phyloP scores from a whole-genome alignment of 352 stramenopile genomes.

The Aphanomyces cochlioides region DNA sequence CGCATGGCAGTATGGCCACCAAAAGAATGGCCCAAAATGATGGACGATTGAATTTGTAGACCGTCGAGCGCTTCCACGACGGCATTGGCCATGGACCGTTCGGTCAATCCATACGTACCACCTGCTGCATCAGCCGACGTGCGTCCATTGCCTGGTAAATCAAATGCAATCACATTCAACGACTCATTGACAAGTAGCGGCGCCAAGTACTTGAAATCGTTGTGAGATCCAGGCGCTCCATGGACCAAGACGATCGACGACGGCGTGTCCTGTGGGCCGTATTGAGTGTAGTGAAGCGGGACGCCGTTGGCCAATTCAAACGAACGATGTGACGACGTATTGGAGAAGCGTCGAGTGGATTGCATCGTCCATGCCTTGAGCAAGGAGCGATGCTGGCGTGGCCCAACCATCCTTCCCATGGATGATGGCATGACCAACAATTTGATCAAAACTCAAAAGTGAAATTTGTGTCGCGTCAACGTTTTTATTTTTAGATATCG shows the following conservation, averaged over 20 bases:
- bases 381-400: too few species aligned
- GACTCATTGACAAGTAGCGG: constrained; percentile 42
- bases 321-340: too few species aligned
- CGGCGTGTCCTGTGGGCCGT: constrained; percentile 3
- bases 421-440: too few species aligned
- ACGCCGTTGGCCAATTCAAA: constrained; percentile 2
- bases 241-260: constrained; percentile 60
- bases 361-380: too few species aligned
- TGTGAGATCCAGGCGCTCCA: constrained; percentile 56
- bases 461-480: too few species aligned
- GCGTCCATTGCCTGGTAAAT: constrained; percentile 56
- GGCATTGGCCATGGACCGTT: constrained; percentile 37
- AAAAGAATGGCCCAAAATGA: constrained; percentile 67
- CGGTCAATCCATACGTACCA: constrained; percentile 47
- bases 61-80: constrained; percentile 42
- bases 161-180: constrained; percentile 54
- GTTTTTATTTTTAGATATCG: too few species aligned
- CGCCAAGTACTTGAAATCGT: constrained; percentile 63
- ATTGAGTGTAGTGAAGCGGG: constrained; percentile 1
- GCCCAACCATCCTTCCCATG: too few species aligned
- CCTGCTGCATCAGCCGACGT: constrained; percentile 40
- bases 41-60: constrained; percentile 36
- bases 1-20: constrained; percentile 52
- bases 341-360: too few species aligned
- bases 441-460: too few species aligned